Percentiles rank a stretch among this genome's conserved stretches.
Conservation (phyloP, 2,329 filamentous ascomycete species). For the Stachybotrys chlorohalonatus region DNA sequence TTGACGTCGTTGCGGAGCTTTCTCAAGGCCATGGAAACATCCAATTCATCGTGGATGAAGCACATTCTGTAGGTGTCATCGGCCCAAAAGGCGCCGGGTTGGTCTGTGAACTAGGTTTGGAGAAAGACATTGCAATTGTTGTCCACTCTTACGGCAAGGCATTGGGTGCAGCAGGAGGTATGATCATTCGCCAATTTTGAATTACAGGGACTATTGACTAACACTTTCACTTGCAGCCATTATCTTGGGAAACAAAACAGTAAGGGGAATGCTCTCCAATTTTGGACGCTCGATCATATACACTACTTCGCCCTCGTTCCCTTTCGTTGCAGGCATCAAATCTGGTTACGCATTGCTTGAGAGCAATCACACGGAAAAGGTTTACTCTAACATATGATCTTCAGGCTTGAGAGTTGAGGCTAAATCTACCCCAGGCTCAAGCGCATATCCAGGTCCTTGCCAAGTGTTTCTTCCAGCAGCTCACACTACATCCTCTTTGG, state of each 20-base stretch:
- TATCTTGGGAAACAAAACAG: slow-evolving; percentile 9
- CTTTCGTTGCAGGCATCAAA: slow-evolving; percentile 9
- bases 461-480: slow-evolving; percentile 14
- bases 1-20: slow-evolving; percentile 23
- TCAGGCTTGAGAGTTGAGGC: not conserved
- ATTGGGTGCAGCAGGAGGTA: slow-evolving; percentile 27
- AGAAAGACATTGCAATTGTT: slow-evolving; percentile 37
- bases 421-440: slow-evolving; percentile 4
- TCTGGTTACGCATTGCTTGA: slow-evolving; percentile 10
- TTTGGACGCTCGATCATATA: slow-evolving; percentile 9
- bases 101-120: slow-evolving; percentile 37
- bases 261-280: slow-evolving; percentile 11
- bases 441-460: slow-evolving; percentile 13
- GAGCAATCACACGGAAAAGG: slow-evolving; percentile 3
- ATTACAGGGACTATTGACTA: not conserved
- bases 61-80: slow-evolving; percentile 42
- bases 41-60: slow-evolving; percentile 44
- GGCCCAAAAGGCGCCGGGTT: slow-evolving; percentile 38
- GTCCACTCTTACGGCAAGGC: slow-evolving; percentile 47
- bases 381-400: not conserved
- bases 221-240: slow-evolving; percentile 4
- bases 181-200: not conserved
- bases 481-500: slow-evolving; percentile 14
- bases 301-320: slow-evolving; percentile 11
- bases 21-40: slow-evolving; percentile 18